Evolutionary conservation across 2,329 filamentous ascomycete genomes (phyloP), one percentile per base, ranked within the genome.

Genomic region (Ophiostoma fasciatum): DNA sequence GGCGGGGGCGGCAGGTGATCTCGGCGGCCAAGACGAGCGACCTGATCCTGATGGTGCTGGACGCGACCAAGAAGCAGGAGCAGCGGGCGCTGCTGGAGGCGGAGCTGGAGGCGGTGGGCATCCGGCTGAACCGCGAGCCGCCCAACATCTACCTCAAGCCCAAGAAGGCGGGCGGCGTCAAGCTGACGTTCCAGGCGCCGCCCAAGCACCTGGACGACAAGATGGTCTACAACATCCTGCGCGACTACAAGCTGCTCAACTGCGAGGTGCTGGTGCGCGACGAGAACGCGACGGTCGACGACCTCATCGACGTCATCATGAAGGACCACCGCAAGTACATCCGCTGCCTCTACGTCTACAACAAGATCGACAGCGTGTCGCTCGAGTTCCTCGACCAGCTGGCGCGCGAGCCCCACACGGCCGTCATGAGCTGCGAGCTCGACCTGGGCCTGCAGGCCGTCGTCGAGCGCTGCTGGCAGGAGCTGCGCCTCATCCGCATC

Each of bases 251-350:
- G 64, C 85, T 98, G 49, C 73, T 98, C 41, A 98, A 98, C 64
- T 90, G 82, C 60, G 90, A 98, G 57, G 87, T 98, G 1, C 72
- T 98, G 17, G 75, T 98, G 13, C 81, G 90, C 49, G 90, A 98
- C 54, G 90, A 98, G 52, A 77, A 92, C 54, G 84, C 81, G 28
- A 96, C 90, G 1, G 85, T 98, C 25, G 90, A 98, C 61, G 88
- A 98, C 59, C 82, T 98, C 57, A 98, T 98, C 62, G 90, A 98
- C 57, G 85, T 94, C 42, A 94, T 98, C 60, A 96, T 96, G 88
- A 93, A 90, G 59, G 84, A 94, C 54, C 90, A 98, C 64, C 70
- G 90, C 53, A 98, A 93, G 59, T 98, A 98, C 66, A 94, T 98
- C 64, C 74, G 68, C 55, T 78, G 83, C 53, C 69, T 98, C 22